Percentiles rank a stretch among this genome's conserved stretches.
phyloP scores from a whole-genome alignment of 805 yeast genomes.

The Yarrowia sp. region DNA sequence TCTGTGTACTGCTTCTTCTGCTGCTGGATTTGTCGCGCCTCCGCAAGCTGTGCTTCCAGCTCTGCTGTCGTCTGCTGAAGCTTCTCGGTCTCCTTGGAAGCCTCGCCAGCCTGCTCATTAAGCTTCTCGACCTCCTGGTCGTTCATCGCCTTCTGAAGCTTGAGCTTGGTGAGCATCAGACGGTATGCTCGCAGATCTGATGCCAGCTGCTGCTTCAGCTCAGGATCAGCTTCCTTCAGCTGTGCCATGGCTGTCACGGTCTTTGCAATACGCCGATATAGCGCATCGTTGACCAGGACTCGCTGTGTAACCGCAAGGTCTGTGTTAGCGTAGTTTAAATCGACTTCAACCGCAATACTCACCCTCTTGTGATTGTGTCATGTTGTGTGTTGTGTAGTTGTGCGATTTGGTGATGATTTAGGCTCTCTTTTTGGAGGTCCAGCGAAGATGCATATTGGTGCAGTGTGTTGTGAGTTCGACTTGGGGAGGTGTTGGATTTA shows the following conservation, averaged over 20 bases:
- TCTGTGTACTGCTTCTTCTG: conserved; percentile 21
- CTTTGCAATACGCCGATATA: conserved; percentile 3
- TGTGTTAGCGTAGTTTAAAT: not conserved
- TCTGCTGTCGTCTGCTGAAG: conserved; percentile 2
- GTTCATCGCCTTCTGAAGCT: conserved; percentile 4
- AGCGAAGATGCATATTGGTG: not conserved
- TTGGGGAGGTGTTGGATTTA: not conserved
- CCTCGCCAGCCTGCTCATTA: not conserved
- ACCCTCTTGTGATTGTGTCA: conserved; percentile 16
- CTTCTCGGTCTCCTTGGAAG: not conserved
- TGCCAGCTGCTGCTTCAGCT: conserved; percentile 9
- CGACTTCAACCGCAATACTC: too few species aligned
- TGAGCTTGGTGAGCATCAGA: conserved; percentile 18
- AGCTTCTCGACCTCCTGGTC: not conserved
- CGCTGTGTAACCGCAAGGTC: conserved; percentile 12
- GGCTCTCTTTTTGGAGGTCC: not conserved
- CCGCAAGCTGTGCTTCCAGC: not conserved
- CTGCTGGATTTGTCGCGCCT: not conserved
- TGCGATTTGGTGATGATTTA: conserved; percentile 6
- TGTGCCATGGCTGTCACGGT: not conserved
- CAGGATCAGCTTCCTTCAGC: not conserved
- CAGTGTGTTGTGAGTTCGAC: not conserved
- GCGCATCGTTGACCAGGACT: conserved; percentile 2
- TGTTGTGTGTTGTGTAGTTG: not conserved
- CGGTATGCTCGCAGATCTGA: conserved; percentile 13